Percentiles rank a stretch among this genome's conserved stretches.
Conservation (phyloP, 2,329 filamentous ascomycete genomes). For the Bipolaris victoriae region DNA sequence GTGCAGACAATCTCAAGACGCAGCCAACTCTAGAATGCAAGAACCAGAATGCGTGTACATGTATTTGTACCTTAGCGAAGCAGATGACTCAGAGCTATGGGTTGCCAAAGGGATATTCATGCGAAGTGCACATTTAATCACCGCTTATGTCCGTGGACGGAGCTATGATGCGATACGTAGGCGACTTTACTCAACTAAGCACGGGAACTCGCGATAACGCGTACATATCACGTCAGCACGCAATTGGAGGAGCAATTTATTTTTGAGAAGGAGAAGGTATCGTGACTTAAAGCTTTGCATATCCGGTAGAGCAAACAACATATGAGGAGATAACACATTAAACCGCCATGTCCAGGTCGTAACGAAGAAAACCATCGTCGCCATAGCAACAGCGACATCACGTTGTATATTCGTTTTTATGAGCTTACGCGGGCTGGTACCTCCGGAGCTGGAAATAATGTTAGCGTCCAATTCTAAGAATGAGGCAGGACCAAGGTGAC, state of each 20-base stretch:
- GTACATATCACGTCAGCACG: neutral
- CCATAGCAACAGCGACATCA: neutral
- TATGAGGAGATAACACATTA: neutral
- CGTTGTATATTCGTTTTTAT: neutral
- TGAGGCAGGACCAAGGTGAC: conserved; percentile 43
- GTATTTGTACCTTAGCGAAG: neutral
- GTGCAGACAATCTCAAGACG: conserved; percentile 1
- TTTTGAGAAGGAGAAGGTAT: neutral
- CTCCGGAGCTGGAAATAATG: conserved; percentile 9
- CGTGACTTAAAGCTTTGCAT: neutral
- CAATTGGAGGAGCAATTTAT: neutral
- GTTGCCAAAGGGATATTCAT: neutral
- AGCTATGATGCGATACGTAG: conserved; percentile 3
- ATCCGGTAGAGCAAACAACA: neutral
- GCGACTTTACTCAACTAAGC: neutral
- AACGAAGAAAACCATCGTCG: neutral
- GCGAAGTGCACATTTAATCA: neutral
- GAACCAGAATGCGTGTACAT: neutral
- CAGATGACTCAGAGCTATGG: neutral
- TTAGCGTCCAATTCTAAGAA: conserved; percentile 1
- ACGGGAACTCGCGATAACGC: neutral
- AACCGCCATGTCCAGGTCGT: neutral
- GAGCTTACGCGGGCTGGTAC: conserved; percentile 7
- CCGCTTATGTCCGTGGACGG: conserved; percentile 1
- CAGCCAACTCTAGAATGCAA: neutral